These are phyloP conservation scores for Pleurotus tuber-regium DNA, from an alignment of 768 basidiomycete genomes.

Conservation along the genomic window DNA sequence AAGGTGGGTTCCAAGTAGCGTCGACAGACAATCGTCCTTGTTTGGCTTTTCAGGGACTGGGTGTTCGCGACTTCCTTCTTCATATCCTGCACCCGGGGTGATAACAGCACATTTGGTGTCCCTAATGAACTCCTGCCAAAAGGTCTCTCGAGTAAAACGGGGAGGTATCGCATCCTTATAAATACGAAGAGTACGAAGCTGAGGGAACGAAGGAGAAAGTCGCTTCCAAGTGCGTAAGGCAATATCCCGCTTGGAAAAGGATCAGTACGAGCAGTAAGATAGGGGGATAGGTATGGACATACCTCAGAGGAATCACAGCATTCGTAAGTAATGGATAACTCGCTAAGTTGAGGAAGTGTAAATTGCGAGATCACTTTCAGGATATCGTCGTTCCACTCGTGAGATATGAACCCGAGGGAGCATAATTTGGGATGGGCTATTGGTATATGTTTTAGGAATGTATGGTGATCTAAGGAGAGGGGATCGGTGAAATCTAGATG, in stretches of 20 bases:
- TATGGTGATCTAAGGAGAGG: neutral
- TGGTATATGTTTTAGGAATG: neutral
- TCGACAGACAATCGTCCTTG: neutral
- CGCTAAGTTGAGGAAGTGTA: neutral
- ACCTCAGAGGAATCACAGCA: neutral
- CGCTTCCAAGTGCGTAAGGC: neutral
- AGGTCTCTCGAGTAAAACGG: too few relatives aligned
- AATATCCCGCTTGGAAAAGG: neutral
- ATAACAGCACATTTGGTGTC: neutral
- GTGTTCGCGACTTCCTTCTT: too few relatives aligned
- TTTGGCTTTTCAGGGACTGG: too few relatives aligned
- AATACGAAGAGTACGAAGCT: neutral
- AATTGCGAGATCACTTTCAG: neutral
- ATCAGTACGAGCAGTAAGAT: neutral
- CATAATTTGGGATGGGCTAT: neutral
- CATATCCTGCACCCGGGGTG: too few relatives aligned
- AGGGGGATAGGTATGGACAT: neutral
- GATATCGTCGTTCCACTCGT: neutral
- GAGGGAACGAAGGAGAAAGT: neutral
- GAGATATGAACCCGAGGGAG: slow-evolving; percentile 1
- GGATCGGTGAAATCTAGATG: slow-evolving; percentile 1
- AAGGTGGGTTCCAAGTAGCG: neutral
- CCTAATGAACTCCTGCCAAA: too few relatives aligned
- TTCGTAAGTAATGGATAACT: neutral
- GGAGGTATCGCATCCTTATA: neutral